Conservation (phyloP, 805 yeast species). For the Metschnikowia lunata region DNA sequence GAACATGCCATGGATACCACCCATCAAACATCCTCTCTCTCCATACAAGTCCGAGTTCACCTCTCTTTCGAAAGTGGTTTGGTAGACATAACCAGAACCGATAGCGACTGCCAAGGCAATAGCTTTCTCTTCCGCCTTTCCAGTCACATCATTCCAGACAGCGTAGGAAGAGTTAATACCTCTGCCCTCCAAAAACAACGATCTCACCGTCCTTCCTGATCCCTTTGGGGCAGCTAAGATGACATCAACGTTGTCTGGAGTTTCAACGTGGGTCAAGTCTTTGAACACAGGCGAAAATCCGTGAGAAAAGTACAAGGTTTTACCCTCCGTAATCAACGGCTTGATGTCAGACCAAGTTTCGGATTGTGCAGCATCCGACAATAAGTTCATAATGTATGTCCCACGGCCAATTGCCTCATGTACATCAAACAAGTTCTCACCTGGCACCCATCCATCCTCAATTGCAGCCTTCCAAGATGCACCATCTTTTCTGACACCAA, state of each 20-base stretch:
- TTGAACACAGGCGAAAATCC: constrained; percentile 99
- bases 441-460: constrained; percentile 99
- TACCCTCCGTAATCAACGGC: constrained; percentile 93
- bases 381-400: constrained; percentile 93
- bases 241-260: constrained; percentile 93
- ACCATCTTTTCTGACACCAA: constrained; percentile 98
- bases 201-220: constrained; percentile 99
- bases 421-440: constrained; percentile 94
- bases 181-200: constrained; percentile 99
- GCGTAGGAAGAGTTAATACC: constrained; percentile 99
- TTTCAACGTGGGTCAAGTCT: constrained; percentile 92
- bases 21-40: constrained; percentile 99
- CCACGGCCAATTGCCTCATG: constrained; percentile 90
- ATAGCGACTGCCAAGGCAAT: constrained; percentile 98
- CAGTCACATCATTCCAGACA: constrained; percentile 98
- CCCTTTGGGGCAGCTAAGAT: constrained; percentile 99
- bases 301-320: constrained; percentile 98
- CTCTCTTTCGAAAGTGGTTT: constrained; percentile 98
- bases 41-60: constrained; percentile 99
- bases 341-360: constrained; percentile 89
- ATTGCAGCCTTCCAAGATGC: constrained; percentile 99
- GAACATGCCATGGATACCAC: constrained; percentile 99
- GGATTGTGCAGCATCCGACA: constrained; percentile 99
- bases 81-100: constrained; percentile 99
- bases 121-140: constrained; percentile 99